Base-by-base conservation (phyloP, 1,284 basidiomycete species). In the Chiua sp. region DNA sequence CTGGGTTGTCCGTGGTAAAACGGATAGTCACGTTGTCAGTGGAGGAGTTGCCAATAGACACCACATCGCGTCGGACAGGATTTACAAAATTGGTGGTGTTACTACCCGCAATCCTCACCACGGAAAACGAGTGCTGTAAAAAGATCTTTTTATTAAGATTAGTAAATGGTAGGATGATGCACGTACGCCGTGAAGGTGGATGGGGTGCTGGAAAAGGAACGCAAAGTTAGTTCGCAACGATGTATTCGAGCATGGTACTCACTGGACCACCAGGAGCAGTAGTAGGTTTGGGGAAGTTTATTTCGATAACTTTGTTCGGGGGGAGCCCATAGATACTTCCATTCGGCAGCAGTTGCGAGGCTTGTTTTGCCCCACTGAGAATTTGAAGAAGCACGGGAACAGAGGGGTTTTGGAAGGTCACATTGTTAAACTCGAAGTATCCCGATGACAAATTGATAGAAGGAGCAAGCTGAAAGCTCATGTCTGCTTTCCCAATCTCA, bases 1-100 rank as follows among this genome's bases (percentile, higher is more conserved):
- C 82, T 4, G 78, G 64, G 53, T 83, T 83, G 57, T 82, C 72
- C 6, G 81, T 80, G 28, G 55, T 57, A 63, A 82, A 83, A 39
- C 81, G 79, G 49, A 83, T 77, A 7, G 78, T 80, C 16, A 79
- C 77, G 35, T 78, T 77, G 59, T 77, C 73, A 2, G 65, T 72
- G 1, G 62, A 0, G 0, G 2, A 16, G 3, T 0, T 18, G 7
- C 74, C 73, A 0, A 66, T 57, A 15, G 64, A 68, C 1, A 73
- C 69, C 1, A 70, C 67, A 26, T 73, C 72, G 1, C 74, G 64
- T 3, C 70, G 63, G 28, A 75, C 62, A 4, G 72, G 72, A 28
- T 73, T 70, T 13, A 50, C 56, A 18, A 68, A 76, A 48, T 73
- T 73, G 7, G 56, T 48, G 4, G 2, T 37, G 7, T 44, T 62